Percentiles rank a stretch among this genome's conserved stretches.
Conservation (phyloP, 2,329 filamentous ascomycete genomes). For the Pseudogymnoascus sp. region DNA sequence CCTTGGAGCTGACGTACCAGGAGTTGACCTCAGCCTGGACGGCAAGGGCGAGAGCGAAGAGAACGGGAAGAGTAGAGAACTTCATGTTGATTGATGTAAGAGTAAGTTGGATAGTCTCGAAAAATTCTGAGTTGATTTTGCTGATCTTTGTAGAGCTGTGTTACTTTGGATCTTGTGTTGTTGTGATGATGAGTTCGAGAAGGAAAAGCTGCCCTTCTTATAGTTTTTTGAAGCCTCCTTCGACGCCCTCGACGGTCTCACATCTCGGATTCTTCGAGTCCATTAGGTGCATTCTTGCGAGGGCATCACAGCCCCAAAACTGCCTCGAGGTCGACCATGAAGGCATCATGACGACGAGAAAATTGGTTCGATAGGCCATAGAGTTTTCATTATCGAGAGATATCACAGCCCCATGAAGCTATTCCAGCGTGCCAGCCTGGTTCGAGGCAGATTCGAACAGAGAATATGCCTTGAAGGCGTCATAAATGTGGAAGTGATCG, state of each 20-base stretch:
- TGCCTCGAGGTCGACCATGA: background rate
- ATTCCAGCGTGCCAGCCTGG: background rate
- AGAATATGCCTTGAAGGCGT: background rate
- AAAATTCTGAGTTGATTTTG: background rate
- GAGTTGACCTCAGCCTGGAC: conserved; percentile 10
- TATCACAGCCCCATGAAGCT: background rate
- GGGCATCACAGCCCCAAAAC: background rate
- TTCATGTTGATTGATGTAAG: background rate
- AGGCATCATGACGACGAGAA: background rate
- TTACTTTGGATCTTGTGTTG: background rate
- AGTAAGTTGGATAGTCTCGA: background rate
- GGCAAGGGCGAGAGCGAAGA: background rate
- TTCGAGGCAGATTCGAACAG: background rate
- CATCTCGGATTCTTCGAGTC: background rate
- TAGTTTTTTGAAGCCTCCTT: background rate
- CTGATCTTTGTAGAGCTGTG: background rate
- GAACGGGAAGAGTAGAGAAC: background rate
- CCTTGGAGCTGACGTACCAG: conserved; percentile 11
- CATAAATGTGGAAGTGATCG: background rate
- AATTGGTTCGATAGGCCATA: background rate
- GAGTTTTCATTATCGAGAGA: background rate
- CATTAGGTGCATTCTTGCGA: background rate
- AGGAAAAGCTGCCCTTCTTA: background rate
- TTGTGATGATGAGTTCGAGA: background rate
- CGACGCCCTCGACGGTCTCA: background rate